A percentile compares a stretch with the other conserved stretches of the same genome.
Evolutionary conservation across 345 rosid genomes (phyloP).

Genomic region (Erysimum cheiranthoides): DNA sequence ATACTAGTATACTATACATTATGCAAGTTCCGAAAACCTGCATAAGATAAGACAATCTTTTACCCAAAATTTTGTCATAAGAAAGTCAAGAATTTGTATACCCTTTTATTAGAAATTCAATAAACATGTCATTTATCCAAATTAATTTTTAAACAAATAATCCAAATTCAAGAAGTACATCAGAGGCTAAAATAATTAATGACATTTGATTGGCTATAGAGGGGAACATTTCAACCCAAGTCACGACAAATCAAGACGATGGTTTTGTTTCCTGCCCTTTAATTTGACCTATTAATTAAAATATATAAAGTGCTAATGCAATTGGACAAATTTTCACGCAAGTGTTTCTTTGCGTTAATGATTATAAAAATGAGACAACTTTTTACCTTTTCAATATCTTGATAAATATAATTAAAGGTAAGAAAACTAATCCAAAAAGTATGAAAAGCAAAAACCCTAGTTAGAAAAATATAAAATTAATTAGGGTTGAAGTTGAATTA

Average conservation of each 20-base stretch:
- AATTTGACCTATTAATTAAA: constrained; percentile 33
- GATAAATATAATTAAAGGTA: constrained; percentile 39
- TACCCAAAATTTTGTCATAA: not conserved
- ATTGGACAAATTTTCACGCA: constrained; percentile 40
- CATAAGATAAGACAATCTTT: not conserved
- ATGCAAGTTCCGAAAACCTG: constrained; percentile 8
- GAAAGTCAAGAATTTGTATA: constrained; percentile 8
- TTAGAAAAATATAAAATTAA: constrained; percentile 37
- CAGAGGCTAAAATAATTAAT: constrained; percentile 5
- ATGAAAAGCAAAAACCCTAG: constrained; percentile 63
- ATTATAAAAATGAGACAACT: constrained; percentile 38
- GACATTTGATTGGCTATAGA: constrained; percentile 41
- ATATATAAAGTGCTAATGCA: constrained; percentile 36
- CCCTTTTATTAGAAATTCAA: not conserved
- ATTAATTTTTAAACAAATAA: constrained; percentile 3
- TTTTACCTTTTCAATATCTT: constrained; percentile 19
- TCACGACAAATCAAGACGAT: constrained; percentile 46
- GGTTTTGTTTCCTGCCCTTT: constrained; percentile 40
- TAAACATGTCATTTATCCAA: constrained; percentile 14
- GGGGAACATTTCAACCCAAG: constrained; percentile 49
- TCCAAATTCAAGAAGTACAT: constrained; percentile 10
- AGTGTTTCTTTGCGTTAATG: constrained; percentile 32
- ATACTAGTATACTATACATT: not conserved
- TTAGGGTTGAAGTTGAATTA: constrained; percentile 44
- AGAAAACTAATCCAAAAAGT: constrained; percentile 80